Conservation (phyloP, 2,329 filamentous ascomycete species). For the Hymenoscyphus infarciens region DNA sequence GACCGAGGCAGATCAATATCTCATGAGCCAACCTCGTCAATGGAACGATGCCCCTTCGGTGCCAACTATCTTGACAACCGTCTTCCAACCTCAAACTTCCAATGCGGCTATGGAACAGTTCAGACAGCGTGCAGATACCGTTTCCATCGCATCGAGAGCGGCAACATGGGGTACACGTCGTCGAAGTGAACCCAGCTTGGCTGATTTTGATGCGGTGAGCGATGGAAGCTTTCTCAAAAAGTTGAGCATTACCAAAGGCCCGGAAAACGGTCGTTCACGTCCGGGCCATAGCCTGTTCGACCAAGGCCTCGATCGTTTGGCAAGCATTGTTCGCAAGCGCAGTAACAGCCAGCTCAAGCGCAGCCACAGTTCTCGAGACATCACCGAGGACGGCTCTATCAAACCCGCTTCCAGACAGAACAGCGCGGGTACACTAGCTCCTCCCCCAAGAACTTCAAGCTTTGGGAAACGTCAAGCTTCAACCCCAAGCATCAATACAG, state of each 20-base stretch:
- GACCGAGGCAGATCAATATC: slow-evolving; percentile 26
- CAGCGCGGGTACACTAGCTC: slow-evolving; percentile 41
- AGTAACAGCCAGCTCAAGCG: slow-evolving; percentile 35
- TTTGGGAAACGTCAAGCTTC: slow-evolving; percentile 49
- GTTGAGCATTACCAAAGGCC: slow-evolving; percentile 50
- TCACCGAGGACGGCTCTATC: slow-evolving; percentile 27
- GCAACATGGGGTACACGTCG: slow-evolving; percentile 70
- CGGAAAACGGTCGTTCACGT: slow-evolving; percentile 41
- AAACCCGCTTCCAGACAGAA: slow-evolving; percentile 35
- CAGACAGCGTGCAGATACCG: slow-evolving; percentile 41
- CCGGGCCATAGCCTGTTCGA: slow-evolving; percentile 51
- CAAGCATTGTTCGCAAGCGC: slow-evolving; percentile 32
- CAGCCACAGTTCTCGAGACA: slow-evolving; percentile 27
- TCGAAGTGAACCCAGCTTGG: slow-evolving; percentile 56
- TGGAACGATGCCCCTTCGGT: slow-evolving; percentile 39
- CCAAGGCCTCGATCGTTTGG: slow-evolving; percentile 34
- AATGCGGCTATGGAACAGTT: slow-evolving; percentile 48
- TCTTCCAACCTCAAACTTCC: slow-evolving; percentile 44
- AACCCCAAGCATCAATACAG: slow-evolving; percentile 56
- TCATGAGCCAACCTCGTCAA: slow-evolving; percentile 31
- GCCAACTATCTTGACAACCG: slow-evolving; percentile 34
- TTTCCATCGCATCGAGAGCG: slow-evolving; percentile 57
- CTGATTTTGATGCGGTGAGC: slow-evolving; percentile 56
- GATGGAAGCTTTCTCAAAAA: slow-evolving; percentile 62
- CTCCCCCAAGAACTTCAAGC: slow-evolving; percentile 49